Conservation (phyloP, 176 grass and related monocot species). For the Oryza rufipogon region DNA sequence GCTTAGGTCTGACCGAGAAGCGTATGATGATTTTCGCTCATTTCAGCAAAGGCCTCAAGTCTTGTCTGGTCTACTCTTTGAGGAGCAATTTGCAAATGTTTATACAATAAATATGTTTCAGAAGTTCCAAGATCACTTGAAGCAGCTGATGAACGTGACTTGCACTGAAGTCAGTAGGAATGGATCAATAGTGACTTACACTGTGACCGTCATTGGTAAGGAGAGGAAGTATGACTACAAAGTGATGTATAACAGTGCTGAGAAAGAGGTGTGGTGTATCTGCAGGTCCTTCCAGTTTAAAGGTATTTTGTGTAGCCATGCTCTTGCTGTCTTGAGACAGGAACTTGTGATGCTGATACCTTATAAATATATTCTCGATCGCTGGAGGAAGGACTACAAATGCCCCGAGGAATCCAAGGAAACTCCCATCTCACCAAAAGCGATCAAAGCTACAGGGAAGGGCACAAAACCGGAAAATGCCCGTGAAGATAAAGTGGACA, state of each 20-base stretch:
- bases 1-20: slow-evolving; percentile 77
- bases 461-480: slow-evolving; percentile 43
- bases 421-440: slow-evolving; percentile 43
- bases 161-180: slow-evolving; percentile 67
- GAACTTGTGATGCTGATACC: slow-evolving; percentile 94
- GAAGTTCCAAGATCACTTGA: slow-evolving; percentile 89
- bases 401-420: slow-evolving; percentile 68
- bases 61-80: slow-evolving; percentile 78
- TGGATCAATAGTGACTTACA: slow-evolving; percentile 72
- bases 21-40: slow-evolving; percentile 89
- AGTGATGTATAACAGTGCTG: slow-evolving; percentile 77
- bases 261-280: slow-evolving; percentile 90
- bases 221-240: slow-evolving; percentile 84
- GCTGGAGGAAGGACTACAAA: slow-evolving; percentile 96
- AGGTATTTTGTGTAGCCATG: slow-evolving; percentile 95
- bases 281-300: slow-evolving; percentile 91
- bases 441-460: slow-evolving; percentile 35
- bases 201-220: slow-evolving; percentile 72
- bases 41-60: slow-evolving; percentile 88
- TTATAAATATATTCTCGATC: slow-evolving; percentile 80
- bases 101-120: slow-evolving; percentile 94
- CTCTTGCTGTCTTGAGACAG: slow-evolving; percentile 81
- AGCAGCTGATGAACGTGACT: slow-evolving; percentile 79
- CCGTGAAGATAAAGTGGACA: slow-evolving; percentile 63
- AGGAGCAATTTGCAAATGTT: slow-evolving; percentile 82